These are phyloP conservation scores for Guillardia theta DNA, from an alignment of 78 protist species.

Conservation along the genomic window DNA sequence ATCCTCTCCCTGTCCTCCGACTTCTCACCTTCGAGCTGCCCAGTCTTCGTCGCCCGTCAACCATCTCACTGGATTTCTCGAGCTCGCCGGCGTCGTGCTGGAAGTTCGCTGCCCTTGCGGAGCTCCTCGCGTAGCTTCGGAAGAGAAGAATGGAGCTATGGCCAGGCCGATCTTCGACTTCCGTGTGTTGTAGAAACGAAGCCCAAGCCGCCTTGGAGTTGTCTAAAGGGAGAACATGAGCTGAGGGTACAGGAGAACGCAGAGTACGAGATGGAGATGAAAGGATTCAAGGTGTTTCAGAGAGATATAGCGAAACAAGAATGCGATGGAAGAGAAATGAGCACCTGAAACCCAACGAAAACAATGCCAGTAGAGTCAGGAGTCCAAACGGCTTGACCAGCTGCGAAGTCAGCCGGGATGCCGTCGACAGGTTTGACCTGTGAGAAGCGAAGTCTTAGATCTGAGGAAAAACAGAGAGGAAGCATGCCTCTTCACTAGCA, in stretches of 20 bases:
- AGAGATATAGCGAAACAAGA: background rate
- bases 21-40: background rate
- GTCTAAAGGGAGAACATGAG: too few relatives aligned
- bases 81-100: background rate
- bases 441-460: too few relatives aligned
- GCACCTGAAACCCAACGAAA: too few relatives aligned
- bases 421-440: background rate
- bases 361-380: background rate
- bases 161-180: background rate
- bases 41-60: background rate
- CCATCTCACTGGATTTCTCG: background rate
- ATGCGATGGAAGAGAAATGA: background rate
- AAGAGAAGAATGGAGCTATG: background rate
- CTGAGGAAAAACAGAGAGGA: background rate
- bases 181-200: background rate
- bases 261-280: background rate
- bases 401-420: background rate
- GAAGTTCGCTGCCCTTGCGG: background rate
- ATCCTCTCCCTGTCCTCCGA: too few relatives aligned
- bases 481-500: background rate
- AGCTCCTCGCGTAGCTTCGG: background rate
- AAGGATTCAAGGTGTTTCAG: background rate
- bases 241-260: too few relatives aligned
- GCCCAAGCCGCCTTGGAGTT: background rate
- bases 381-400: background rate